Evolutionary conservation across 2,329 filamentous ascomycete genomes (phyloP), one percentile per base, ranked within the genome.

Genomic region (Fusarium sp.): DNA sequence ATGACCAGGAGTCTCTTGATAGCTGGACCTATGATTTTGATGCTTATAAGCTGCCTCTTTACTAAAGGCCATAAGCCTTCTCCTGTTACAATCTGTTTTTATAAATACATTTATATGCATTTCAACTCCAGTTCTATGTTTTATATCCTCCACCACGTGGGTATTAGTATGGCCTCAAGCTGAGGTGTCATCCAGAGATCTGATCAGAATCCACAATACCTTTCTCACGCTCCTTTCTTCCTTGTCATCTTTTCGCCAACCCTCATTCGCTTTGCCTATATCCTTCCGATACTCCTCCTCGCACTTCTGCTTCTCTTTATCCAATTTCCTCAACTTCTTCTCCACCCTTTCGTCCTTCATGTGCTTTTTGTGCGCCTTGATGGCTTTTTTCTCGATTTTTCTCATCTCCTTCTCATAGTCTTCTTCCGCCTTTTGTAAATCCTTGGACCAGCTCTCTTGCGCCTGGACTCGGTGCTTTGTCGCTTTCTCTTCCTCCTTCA

Each of bases 1-100:
- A 72, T 45, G 61, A 74, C 37, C 59, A 74, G 35, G 24, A 72
- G 27, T 74, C 70, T 5, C 61, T 74, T 24, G 64, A 67, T 27
- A 72, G 38, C 37, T 74, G 72, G 67, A 71, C 67, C 11, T 67
- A 74, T 38, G 38, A 68, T 4, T 73, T 74, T 60, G 34, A 60
- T 22, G 67, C 67, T 16, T 74, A 70, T 22, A 72, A 70, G n/a
- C 5, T 74, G 14, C 70, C 69, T 29, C 64, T 74, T 1, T 67
- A 64, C 38, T 67, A 57, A 24, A 7, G 14, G 14, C 22, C 7
- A 52, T 42, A 31, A 31, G 10, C 10, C 10, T 31, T 31, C 29
- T 31, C 29, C 4, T 31, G 3, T 31, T 31, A 31, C 3, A 31
- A 31, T 31, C 10, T 31, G 29, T 31, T 10, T 31, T 11, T 11